Evolutionary conservation across 495 filamentous ascomycete species (phyloP), one percentile per base, ranked within the genome.

Genomic region (Mytilinidion resinicola): DNA sequence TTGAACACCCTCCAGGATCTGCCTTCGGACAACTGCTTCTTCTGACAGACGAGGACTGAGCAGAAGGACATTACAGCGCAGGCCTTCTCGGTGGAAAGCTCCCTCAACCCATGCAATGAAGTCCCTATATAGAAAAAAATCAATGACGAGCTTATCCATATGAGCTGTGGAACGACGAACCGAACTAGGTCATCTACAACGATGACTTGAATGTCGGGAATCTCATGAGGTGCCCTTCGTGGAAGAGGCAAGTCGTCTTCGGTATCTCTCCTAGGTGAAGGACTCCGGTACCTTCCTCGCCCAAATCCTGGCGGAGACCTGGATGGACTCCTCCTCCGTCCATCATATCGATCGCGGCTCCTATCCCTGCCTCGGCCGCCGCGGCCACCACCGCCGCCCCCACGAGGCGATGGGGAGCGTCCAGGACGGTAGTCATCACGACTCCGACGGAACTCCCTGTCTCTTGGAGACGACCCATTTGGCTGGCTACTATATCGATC

Each of bases 181-280:
- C 82, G 79, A 39, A 90, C 85, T 11, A 96, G 76, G 66, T 91
- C 85, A 61, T 92, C 86, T 12, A 89, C 71, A 0, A 95, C 80
- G 1, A 98, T 76, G 25, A 96, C 79, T 65, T 96, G 92, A 25
- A 97, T 88, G 64, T 97, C 93, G 4, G 93, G 93, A 19, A 97
- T 83, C 58, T 96, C 84, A 53, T 80, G 74, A 1, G 88, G 82
- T 50, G 81, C 80, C 58, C 92, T 82, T 57, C 85, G 78, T 21
- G 91, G 88, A 17, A 96, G 79, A 14, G 85, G 85, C 3, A 88
- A 73, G 41, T 83, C 80, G 20, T 77, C 75, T 61, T 87, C 86
- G 19, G 77, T 62, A 8, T 79, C 67, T 21, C 78, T 73, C 54
- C 82, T 76, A 1, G 87, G 87, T 61, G 83, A 90, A 1, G 82